These are phyloP conservation scores for Melampsora americana DNA, from an alignment of 1,284 basidiomycete species.

Conservation along the genomic window DNA sequence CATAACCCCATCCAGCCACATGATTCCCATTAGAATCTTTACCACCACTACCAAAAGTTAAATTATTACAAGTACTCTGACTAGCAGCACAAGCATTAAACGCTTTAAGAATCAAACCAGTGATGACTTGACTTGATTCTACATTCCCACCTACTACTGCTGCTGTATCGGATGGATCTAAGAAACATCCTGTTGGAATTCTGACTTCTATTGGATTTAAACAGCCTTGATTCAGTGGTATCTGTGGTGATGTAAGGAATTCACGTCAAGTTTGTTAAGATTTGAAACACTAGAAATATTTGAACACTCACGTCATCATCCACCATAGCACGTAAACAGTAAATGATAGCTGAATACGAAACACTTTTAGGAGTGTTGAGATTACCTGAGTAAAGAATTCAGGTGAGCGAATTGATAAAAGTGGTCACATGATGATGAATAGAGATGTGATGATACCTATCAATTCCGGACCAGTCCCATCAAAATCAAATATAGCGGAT, in stretches of 20 bases:
- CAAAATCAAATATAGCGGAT: slow-evolving; percentile 82
- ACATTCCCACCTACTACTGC: slow-evolving; percentile 93
- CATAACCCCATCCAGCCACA: slow-evolving; percentile 79
- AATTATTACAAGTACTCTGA: slow-evolving; percentile 83
- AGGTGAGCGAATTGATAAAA: neutral
- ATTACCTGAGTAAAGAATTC: slow-evolving; percentile 13
- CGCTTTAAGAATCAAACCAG: slow-evolving; percentile 88
- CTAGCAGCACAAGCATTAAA: slow-evolving; percentile 89
- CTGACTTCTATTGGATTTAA: slow-evolving; percentile 60
- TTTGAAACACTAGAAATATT: neutral
- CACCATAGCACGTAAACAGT: slow-evolving; percentile 87
- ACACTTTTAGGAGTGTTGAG: slow-evolving; percentile 67
- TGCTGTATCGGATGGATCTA: slow-evolving; percentile 71
- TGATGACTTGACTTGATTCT: slow-evolving; percentile 84
- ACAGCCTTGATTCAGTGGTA: slow-evolving; percentile 59
- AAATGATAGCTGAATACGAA: slow-evolving; percentile 87
- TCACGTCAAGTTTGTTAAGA: neutral
- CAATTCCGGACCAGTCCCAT: slow-evolving; percentile 59
- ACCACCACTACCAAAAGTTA: slow-evolving; percentile 86
- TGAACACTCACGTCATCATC: slow-evolving; percentile 67
- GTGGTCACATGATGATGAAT: neutral
- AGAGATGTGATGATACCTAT: slow-evolving; percentile 45
- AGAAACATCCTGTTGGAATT: slow-evolving; percentile 74
- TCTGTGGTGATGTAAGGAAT: slow-evolving; percentile 49
- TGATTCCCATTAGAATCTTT: slow-evolving; percentile 74